Conservation (phyloP, 495 filamentous ascomycete genomes). For the Aspergillus steynii region DNA sequence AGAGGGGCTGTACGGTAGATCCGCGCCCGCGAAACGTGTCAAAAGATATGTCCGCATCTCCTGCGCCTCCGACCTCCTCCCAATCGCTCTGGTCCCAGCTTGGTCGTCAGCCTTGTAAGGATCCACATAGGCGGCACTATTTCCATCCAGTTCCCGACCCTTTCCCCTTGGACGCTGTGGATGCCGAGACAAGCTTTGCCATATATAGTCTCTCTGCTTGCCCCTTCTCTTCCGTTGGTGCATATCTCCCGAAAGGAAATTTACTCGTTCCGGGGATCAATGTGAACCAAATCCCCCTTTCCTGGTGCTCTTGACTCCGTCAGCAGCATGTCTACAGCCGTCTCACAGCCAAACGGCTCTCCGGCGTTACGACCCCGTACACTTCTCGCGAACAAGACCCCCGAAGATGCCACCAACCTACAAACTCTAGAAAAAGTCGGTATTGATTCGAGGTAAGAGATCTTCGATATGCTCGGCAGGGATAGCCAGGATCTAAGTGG, state of each 20-base stretch:
- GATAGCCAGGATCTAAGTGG: neutral
- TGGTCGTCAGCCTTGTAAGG: neutral
- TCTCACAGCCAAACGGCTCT: constrained; percentile 30
- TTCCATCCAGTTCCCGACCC: neutral
- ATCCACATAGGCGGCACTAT: neutral
- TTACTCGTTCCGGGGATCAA: constrained; percentile 14
- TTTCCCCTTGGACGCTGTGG: neutral
- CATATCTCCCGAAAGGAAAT: neutral
- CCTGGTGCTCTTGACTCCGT: constrained; percentile 15
- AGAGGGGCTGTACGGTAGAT: neutral
- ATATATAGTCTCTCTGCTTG: neutral
- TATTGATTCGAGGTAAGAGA: constrained; percentile 33
- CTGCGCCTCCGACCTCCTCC: neutral
- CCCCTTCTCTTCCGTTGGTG: neutral
- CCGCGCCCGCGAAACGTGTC: neutral
- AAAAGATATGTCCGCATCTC: neutral
- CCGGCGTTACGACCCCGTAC: constrained; percentile 35
- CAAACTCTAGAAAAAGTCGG: constrained; percentile 28
- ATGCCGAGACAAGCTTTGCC: neutral
- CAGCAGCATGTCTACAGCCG: constrained; percentile 37
- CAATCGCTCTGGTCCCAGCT: neutral
- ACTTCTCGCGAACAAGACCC: constrained; percentile 24
- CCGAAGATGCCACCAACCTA: constrained; percentile 23
- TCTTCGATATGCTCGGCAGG: neutral
- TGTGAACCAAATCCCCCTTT: constrained; percentile 21